Evolutionary conservation across 2,329 filamentous ascomycete species (phyloP).

Genomic region (Nigrospora sphaerica): DNA sequence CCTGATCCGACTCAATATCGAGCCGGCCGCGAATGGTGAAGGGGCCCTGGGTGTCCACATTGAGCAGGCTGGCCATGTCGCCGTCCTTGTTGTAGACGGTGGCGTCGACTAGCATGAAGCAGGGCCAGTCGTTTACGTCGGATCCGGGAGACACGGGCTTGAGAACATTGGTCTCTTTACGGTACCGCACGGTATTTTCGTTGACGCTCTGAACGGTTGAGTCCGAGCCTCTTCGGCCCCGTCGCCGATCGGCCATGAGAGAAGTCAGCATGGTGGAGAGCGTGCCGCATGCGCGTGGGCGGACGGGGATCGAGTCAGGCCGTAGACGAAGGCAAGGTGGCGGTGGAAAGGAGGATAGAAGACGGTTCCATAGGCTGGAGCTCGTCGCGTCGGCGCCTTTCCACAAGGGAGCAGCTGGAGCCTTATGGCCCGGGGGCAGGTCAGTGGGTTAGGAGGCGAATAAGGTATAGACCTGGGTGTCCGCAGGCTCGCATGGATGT

Average conservation of each 20-base stretch:
- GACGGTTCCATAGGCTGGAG: no score
- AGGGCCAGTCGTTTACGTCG: conserved; percentile 48
- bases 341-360: no score
- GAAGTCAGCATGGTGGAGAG: background rate
- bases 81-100: conserved; percentile 50
- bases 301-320: conserved; percentile 6
- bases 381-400: no score
- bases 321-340: no score
- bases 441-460: no score
- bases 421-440: no score
- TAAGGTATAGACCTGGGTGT: no score
- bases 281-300: conserved; percentile 22
- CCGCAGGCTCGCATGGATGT: no score
- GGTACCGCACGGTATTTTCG: conserved; percentile 21
- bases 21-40: conserved; percentile 55
- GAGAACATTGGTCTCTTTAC: conserved; percentile 27
- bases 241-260: conserved; percentile 28
- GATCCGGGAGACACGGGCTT: conserved; percentile 24
- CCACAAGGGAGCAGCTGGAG: no score
- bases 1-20: conserved; percentile 38
- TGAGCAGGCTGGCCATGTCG: conserved; percentile 52
- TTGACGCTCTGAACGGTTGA: conserved; percentile 38
- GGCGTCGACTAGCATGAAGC: conserved; percentile 55
- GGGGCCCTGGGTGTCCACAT: conserved; percentile 52
- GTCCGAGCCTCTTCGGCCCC: conserved; percentile 26